Percentiles rank a stretch among this genome's conserved stretches.
Conservation (phyloP, 805 yeast genomes). For the Cyberlindnera sargentensis region DNA sequence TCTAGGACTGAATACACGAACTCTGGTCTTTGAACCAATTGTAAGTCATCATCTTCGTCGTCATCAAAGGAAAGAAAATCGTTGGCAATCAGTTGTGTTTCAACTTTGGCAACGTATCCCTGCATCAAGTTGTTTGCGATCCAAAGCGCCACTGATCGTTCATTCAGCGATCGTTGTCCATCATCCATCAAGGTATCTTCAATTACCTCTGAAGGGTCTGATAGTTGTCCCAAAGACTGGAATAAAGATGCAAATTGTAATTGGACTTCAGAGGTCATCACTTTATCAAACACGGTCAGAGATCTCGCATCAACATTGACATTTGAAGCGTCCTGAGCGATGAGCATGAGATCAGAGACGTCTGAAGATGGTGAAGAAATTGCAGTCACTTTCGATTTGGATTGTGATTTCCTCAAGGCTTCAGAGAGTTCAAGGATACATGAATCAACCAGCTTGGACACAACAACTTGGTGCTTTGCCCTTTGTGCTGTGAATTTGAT, state of each 20-base stretch:
- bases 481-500: conserved; percentile 12
- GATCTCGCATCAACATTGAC: conserved; percentile 1
- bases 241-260: conserved; percentile 12
- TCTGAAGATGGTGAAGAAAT: conserved; percentile 1
- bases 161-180: conserved; percentile 7
- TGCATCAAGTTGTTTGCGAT: conserved; percentile 27
- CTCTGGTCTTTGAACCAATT: conserved; percentile 18
- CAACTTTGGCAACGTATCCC: conserved; percentile 14
- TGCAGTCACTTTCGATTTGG: conserved; percentile 6
- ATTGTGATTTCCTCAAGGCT: conserved; percentile 8
- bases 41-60: conserved; percentile 14
- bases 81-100: conserved; percentile 12
- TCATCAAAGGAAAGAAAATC: conserved; percentile 27
- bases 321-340: conserved; percentile 12
- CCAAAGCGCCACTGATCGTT: conserved; percentile 31
- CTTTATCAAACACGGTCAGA: conserved; percentile 17
- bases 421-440: conserved; percentile 19
- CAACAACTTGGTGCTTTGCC: conserved; percentile 6
- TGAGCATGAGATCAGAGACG: conserved; percentile 15
- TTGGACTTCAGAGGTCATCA: conserved; percentile 20
- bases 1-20: conserved; percentile 28
- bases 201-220: conserved; percentile 13
- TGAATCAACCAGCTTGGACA: conserved; percentile 12
- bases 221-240: conserved; percentile 16
- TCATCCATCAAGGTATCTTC: conserved; percentile 19